These are phyloP conservation scores for Entomophthora muscae DNA, from an alignment of 371 early-diverging fungal species.

Conservation along the genomic window DNA sequence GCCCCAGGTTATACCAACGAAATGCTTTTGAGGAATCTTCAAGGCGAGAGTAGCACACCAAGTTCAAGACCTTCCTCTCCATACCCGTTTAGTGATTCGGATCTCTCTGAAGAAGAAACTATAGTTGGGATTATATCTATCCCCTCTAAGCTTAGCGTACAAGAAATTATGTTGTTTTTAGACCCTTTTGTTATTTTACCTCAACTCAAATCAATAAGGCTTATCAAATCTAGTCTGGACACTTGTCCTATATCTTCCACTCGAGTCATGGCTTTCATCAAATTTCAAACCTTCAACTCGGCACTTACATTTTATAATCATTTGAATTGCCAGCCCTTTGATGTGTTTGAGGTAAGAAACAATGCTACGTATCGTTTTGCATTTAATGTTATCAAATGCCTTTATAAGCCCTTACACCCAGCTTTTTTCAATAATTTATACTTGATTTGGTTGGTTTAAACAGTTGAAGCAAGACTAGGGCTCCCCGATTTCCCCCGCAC, in stretches of 20 bases:
- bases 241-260: neutral
- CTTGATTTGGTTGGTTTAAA: no score
- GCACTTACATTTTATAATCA: conserved; percentile 47
- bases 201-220: neutral
- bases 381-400: no score
- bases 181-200: neutral
- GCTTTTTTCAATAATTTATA: no score
- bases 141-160: neutral
- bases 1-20: neutral
- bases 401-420: no score
- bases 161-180: neutral
- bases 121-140: neutral
- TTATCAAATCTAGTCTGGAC: neutral
- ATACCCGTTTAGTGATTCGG: neutral
- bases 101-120: neutral
- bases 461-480: no score
- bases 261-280: conserved; percentile 39
- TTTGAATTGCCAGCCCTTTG: conserved; percentile 67
- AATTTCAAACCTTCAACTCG: conserved; percentile 32
- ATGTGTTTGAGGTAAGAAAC: conserved; percentile 58
- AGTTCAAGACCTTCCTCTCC: neutral
- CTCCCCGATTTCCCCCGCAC: no score
- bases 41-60: neutral
- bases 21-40: neutral
- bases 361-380: no score